Conservation (phyloP, 2,329 filamentous ascomycete genomes). For the Cytospora mali region DNA sequence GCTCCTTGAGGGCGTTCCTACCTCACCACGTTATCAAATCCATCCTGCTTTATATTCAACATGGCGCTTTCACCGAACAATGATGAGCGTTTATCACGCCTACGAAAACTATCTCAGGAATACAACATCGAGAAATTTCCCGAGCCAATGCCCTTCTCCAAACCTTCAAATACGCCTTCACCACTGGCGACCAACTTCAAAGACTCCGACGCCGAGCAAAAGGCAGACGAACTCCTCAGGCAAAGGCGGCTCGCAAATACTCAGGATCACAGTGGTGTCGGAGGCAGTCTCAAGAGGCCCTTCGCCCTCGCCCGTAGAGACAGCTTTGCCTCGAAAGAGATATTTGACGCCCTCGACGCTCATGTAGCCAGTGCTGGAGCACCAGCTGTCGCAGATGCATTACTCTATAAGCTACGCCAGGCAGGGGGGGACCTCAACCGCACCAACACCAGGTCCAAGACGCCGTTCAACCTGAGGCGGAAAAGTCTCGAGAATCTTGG, state of each 20-base stretch:
- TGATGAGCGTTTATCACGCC: conserved; percentile 49
- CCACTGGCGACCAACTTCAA: conserved; percentile 47
- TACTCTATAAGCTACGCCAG: conserved; percentile 52
- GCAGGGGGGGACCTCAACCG: conserved; percentile 56
- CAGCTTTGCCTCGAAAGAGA: conserved; percentile 54
- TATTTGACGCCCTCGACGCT: conserved; percentile 53
- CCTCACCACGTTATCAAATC: not conserved
- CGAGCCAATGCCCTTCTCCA: conserved; percentile 43
- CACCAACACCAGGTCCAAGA: conserved; percentile 49
- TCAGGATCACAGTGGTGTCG: conserved; percentile 36
- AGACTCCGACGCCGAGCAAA: conserved; percentile 51
- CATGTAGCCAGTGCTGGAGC: conserved; percentile 54
- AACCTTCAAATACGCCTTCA: conserved; percentile 36
- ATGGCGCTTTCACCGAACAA: conserved; percentile 26
- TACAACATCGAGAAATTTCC: conserved; percentile 51
- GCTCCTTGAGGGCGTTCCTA: not conserved
- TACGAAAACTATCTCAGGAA: conserved; percentile 53
- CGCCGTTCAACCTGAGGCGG: conserved; percentile 50
- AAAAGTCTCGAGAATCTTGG: conserved; percentile 55
- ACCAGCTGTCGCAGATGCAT: conserved; percentile 58
- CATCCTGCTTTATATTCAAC: not conserved
- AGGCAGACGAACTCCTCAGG: conserved; percentile 58
- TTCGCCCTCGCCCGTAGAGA: conserved; percentile 53
- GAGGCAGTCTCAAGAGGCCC: conserved; percentile 39
- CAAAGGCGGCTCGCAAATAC: conserved; percentile 42